Conservation (phyloP, 768 basidiomycete genomes). For the Chiua virens region DNA sequence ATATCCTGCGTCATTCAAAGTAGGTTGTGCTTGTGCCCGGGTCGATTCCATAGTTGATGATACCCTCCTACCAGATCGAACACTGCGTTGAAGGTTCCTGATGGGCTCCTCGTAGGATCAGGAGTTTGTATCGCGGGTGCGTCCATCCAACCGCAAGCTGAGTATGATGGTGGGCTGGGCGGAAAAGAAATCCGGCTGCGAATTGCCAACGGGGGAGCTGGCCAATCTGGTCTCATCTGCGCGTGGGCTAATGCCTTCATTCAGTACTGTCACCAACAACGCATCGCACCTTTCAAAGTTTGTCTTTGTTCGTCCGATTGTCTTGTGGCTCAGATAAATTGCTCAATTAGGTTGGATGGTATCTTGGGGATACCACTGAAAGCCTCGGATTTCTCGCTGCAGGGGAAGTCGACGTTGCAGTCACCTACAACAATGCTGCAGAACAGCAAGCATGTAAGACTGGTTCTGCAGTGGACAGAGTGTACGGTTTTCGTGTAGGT, state of each 20-base stretch:
- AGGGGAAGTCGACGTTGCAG: conserved; percentile 47
- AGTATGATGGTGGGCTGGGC: conserved; percentile 43
- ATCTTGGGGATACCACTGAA: conserved; percentile 55
- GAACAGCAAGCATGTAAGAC: conserved; percentile 37
- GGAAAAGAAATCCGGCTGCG: conserved; percentile 39
- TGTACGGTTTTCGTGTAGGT: conserved; percentile 48
- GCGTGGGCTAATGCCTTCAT: conserved; percentile 51
- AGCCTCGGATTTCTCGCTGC: conserved; percentile 43
- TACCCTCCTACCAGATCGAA: background rate
- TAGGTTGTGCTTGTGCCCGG: background rate
- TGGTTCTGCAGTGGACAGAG: conserved; percentile 33
- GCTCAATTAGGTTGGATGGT: conserved; percentile 49
- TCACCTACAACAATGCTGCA: conserved; percentile 55
- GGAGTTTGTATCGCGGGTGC: background rate
- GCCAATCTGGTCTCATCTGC: conserved; percentile 49
- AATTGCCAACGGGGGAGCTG: conserved; percentile 51
- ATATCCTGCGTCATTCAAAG: conserved; percentile 2
- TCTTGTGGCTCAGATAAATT: background rate
- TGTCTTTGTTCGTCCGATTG: conserved; percentile 28
- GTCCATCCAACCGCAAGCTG: conserved; percentile 18
- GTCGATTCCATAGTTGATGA: background rate
- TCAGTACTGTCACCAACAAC: conserved; percentile 15
- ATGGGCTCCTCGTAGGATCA: conserved; percentile 7
- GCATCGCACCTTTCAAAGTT: conserved; percentile 29
- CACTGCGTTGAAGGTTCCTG: background rate